Percentiles rank a stretch among this genome's conserved stretches.
phyloP scores from a whole-genome alignment of 1,284 basidiomycete genomes.

The Exsudoporus floridanus region DNA sequence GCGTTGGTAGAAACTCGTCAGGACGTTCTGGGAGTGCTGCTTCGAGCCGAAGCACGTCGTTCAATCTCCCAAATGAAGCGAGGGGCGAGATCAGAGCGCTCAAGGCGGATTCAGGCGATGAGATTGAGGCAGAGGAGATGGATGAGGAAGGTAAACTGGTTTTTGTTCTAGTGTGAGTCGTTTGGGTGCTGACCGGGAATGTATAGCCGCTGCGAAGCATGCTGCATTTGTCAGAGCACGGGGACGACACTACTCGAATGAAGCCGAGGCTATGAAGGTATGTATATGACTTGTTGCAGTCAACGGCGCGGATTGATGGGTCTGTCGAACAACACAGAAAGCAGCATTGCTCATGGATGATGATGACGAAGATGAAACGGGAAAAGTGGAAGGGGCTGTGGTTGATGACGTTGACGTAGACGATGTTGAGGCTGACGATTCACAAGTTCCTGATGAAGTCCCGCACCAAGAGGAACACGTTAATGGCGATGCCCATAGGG shows the following conservation, averaged over 20 bases:
- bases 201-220: slow-evolving; percentile 74
- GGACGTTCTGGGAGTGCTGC: slow-evolving; percentile 57
- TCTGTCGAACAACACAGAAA: slow-evolving; percentile 42
- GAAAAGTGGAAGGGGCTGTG: not conserved
- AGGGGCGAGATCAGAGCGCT: slow-evolving; percentile 52
- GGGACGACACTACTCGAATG: slow-evolving; percentile 86
- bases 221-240: slow-evolving; percentile 81
- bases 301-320: slow-evolving; percentile 1
- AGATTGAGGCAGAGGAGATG: slow-evolving; percentile 79
- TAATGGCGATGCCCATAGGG: slow-evolving; percentile 39
- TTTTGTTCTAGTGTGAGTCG: too few species aligned
- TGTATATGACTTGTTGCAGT: slow-evolving; percentile 12
- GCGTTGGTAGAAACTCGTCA: slow-evolving; percentile 49
- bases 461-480: slow-evolving; percentile 9
- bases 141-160: slow-evolving; percentile 86
- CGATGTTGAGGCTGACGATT: slow-evolving; percentile 7
- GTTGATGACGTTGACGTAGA: not conserved
- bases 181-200: slow-evolving; percentile 10
- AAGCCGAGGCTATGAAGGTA: slow-evolving; percentile 91
- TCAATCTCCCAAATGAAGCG: slow-evolving; percentile 72
- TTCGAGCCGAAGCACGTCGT: slow-evolving; percentile 81
- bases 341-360: slow-evolving; percentile 64
- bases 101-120: slow-evolving; percentile 53
- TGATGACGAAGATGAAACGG: slow-evolving; percentile 64
- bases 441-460: slow-evolving; percentile 3